Evolutionary conservation across 2,329 filamentous ascomycete species (phyloP).

Genomic region (Hymenotorrendiella dingleyae): DNA sequence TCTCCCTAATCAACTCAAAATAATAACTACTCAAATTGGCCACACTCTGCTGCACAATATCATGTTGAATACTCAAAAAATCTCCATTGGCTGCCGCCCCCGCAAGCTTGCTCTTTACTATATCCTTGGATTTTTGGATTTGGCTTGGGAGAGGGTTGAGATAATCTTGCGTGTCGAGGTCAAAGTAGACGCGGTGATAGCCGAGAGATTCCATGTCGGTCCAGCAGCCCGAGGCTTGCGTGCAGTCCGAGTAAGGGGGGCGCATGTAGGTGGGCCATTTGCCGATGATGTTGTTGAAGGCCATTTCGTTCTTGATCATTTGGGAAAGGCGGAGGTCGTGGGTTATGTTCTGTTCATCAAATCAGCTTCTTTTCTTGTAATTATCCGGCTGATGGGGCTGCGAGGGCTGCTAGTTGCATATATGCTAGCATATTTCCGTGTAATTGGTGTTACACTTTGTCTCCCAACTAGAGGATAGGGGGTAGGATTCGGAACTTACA

Average conservation of each 20-base stretch:
- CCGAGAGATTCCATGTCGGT: constrained; percentile 31
- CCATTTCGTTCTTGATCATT: constrained; percentile 48
- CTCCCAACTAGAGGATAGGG: no score
- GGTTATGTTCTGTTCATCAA: constrained; percentile 35
- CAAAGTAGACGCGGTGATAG: constrained; percentile 43
- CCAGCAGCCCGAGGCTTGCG: constrained; percentile 33
- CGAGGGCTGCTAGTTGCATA: no score
- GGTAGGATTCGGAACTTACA: no score
- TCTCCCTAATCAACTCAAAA: constrained; percentile 27
- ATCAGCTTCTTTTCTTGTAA: no score
- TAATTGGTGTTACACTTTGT: no score
- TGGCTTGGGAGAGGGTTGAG: constrained; percentile 35
- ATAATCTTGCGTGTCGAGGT: constrained; percentile 46
- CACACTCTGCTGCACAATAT: constrained; percentile 31
- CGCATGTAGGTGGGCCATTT: constrained; percentile 48
- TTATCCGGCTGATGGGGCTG: no score
- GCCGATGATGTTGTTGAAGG: constrained; percentile 46
- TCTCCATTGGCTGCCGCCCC: constrained; percentile 15
- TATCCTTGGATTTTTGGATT: constrained; percentile 41
- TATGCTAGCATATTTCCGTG: no score
- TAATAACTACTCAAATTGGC: constrained; percentile 27
- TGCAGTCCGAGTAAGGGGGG: constrained; percentile 34
- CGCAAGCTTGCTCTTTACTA: constrained; percentile 34
- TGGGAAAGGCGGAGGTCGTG: constrained; percentile 37
- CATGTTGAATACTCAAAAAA: constrained; percentile 39